Evolutionary conservation across 192 early-diverging fungal species (phyloP).

Genomic region (Haplosporangium gracile): DNA sequence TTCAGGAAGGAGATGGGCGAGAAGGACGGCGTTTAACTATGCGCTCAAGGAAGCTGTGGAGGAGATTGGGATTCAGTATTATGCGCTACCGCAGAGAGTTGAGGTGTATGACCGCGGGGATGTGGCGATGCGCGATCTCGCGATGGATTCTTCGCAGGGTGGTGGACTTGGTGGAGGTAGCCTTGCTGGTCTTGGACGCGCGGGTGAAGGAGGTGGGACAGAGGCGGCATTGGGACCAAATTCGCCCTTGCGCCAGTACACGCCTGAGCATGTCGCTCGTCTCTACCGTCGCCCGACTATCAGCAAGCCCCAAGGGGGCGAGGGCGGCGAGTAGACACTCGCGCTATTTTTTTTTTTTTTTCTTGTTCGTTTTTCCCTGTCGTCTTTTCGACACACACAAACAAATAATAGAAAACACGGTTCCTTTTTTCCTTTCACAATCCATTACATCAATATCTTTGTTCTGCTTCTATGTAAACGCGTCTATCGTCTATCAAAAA

Average conservation of each 20-base stretch:
- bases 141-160: not conserved
- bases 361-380: too few species aligned
- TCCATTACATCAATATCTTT: not conserved
- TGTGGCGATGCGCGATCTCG: not conserved
- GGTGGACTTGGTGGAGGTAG: not conserved
- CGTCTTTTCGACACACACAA: not conserved
- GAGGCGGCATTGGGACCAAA: slow-evolving; percentile 17
- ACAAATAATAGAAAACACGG: not conserved
- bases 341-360: not conserved
- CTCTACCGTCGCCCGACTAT: slow-evolving; percentile 37
- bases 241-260: slow-evolving; percentile 37
- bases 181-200: not conserved
- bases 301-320: slow-evolving; percentile 30
- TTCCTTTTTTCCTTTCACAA: not conserved
- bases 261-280: slow-evolving; percentile 41
- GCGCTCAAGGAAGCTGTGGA: slow-evolving; percentile 53
- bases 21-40: slow-evolving; percentile 50
- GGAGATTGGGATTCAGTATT: slow-evolving; percentile 50
- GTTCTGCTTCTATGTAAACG: not conserved
- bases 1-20: slow-evolving; percentile 59
- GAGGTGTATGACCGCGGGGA: slow-evolving; percentile 21
- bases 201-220: not conserved
- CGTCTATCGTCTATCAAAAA: not conserved
- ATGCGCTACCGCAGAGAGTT: slow-evolving; percentile 40
- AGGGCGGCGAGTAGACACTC: not conserved